phyloP scores from a whole-genome alignment of 1,284 basidiomycete genomes.

The Apiotrichum veenhuisii region DNA sequence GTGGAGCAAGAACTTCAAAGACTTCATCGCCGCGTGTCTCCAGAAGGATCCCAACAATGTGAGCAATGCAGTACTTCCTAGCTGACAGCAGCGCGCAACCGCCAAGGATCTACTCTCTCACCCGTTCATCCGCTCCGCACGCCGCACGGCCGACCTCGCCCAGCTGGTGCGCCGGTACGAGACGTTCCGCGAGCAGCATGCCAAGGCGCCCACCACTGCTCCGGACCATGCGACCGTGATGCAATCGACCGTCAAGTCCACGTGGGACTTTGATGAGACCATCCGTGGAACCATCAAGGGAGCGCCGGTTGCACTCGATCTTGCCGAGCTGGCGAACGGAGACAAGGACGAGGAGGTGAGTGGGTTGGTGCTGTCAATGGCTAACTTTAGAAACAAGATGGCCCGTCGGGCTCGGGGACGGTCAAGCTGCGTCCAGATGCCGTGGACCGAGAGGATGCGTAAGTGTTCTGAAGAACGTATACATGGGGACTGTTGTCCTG shows the following conservation, averaged over 20 bases:
- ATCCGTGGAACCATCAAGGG: constrained; percentile 61
- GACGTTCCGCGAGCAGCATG: constrained; percentile 53
- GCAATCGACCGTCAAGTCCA: constrained; percentile 53
- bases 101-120: constrained; percentile 89
- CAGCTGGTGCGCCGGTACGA: constrained; percentile 81
- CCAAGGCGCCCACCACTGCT: constrained; percentile 50
- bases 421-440: neutral
- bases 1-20: constrained; percentile 82
- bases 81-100: constrained; percentile 65
- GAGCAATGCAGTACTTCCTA: constrained; percentile 25
- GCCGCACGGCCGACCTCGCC: constrained; percentile 72
- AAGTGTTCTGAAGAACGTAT: constrained; percentile 6
- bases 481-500: constrained; percentile 27
- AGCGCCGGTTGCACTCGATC: constrained; percentile 55
- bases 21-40: constrained; percentile 85
- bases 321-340: constrained; percentile 14
- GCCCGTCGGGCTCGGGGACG: neutral
- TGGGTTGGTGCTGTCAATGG: constrained; percentile 16
- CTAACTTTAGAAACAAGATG: neutral
- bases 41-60: constrained; percentile 85
- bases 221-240: constrained; percentile 20
- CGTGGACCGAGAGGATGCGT: neutral
- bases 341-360: constrained; percentile 8
- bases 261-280: constrained; percentile 84
- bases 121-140: constrained; percentile 80